Evolutionary conservation across 805 yeast genomes (phyloP), one percentile per base, ranked within the genome.

Genomic region (Vanderwaltozyma tropicalis): DNA sequence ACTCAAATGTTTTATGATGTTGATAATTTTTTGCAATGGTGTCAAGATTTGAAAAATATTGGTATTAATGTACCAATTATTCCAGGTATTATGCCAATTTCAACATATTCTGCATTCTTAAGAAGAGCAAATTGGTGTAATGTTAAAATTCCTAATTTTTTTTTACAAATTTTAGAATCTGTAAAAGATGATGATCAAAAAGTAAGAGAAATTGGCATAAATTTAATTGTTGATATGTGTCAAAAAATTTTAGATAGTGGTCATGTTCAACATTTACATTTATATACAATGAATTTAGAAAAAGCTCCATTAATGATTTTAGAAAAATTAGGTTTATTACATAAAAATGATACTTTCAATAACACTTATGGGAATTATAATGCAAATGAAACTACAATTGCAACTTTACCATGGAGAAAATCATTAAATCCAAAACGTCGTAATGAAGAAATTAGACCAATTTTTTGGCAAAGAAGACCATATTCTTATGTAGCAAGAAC

Each of bases 51-150:
- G 39, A 73, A 89, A 48, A 76, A 69, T 17, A 66, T 67, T 17
- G 96, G 95, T 17, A 72, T 92, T 45, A 68, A 68, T 28, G 77
- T 84, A 37, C 97, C 97, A 21, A 83, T 92, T 47, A 80, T 92
- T 42, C 98, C 98, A 1, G 98, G 98, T 12, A 87, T 92, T 61
- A 92, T 92, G 98, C 98, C 98, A 17, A 88, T 92, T 41, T 78
- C 94, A n/a, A 85, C 96, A 3, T 88, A 89, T 62, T 82, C 94
- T 19, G 77, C 95, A 3, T 92, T 92, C 58, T 61, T 87, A 45
- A 80, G 98, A 66, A 76, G 98, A 59, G 95, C 96, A 15, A 77
- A 77, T 38, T 92, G 98, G 98, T 86, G 94, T 42, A 81, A 83
- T 53, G 79, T 92, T 49, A 62, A 71, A 29, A 71, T 92, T 41